Conservation (phyloP, 2,329 filamentous ascomycete species). For the Colletotrichum tropicale region DNA sequence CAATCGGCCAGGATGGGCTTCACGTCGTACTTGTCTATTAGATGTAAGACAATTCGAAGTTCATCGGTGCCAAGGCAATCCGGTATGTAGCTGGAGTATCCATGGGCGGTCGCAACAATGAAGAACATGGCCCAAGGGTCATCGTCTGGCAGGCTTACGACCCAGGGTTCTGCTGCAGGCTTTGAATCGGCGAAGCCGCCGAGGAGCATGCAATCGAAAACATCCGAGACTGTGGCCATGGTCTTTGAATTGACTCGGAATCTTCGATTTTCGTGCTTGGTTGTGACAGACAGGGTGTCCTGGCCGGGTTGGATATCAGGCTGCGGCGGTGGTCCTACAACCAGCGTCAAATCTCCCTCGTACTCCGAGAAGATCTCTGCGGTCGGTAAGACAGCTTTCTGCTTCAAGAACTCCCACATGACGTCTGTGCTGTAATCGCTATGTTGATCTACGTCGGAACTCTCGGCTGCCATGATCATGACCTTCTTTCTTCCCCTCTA, state of each 20-base stretch:
- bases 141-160: neutral
- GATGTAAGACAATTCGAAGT: neutral
- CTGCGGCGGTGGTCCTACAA: neutral
- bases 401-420: neutral
- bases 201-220: neutral
- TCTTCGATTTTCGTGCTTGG: neutral
- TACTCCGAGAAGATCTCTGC: neutral
- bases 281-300: neutral
- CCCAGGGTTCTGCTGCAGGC: neutral
- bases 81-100: neutral
- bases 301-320: neutral
- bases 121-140: neutral
- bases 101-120: neutral
- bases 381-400: neutral
- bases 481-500: neutral
- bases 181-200: neutral
- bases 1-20: neutral
- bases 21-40: neutral
- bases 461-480: neutral
- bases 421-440: neutral
- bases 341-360: neutral
- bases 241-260: neutral
- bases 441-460: neutral
- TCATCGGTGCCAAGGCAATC: neutral
- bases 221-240: neutral